Base-by-base conservation (phyloP, 192 early-diverging fungal genomes). In the Rhizophagus prolifer region DNA sequence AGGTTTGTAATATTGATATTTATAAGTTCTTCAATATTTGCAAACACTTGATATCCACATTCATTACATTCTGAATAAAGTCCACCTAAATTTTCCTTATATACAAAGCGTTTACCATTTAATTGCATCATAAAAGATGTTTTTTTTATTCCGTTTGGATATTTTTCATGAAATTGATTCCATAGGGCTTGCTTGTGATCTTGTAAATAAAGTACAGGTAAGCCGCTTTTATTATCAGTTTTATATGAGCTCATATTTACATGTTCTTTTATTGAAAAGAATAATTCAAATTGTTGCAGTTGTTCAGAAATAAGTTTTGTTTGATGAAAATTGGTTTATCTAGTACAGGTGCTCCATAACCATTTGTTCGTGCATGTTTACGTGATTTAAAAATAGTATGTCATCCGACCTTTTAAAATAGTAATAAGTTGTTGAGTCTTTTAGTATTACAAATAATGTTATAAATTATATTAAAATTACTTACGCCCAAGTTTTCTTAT, bases 191-290 rank as follows among this genome's bases (percentile, higher is more conserved):
- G 26, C 21, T 66, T 66, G 19, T 36, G 12, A 66, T 66, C 31
- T 31, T 66, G 31, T 2, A 66, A 19, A 66, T 66, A 66, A 4
- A 66, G 3, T 31, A 21, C 19, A 31, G 31, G 64, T 66, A 31
- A 31, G 3, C 30, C 30, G 5, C 28, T 66, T 34, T 10, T 3
- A 31, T 12, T 66, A 21, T 66, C 64, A 66, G 30, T 66, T 36
- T 66, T 66, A 66, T 66, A 66, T 7, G 64, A 66, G 8, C 64
- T 66, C 31, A 66, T 66, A 31, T 66, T 66, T 2, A 66, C 31
- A 6, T 31, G 12, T 31, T 13, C 16, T 66, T 66, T 66, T 4
- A 14, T 10, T 7, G 30, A 4, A 31, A 66, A 66, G 21, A 38
- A 66, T 38, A 9, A 19, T 34, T 36, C 31, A 36, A 66, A 31